Conservation (phyloP, 1,139 yeast genomes). For the Pichia cactophila region DNA sequence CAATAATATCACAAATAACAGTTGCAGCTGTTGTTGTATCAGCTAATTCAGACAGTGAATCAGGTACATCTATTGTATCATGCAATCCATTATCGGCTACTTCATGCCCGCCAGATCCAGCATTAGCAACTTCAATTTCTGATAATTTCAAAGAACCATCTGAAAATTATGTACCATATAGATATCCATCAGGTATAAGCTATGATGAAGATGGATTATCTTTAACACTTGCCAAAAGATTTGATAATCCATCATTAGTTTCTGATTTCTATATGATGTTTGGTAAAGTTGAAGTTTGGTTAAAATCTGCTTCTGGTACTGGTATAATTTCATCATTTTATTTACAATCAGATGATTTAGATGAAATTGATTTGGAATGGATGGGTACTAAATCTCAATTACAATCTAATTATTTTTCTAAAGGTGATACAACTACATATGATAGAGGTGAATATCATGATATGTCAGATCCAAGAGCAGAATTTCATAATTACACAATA, state of each 20-base stretch:
- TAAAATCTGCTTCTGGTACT: constrained; percentile 65
- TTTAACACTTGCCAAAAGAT: constrained; percentile 50
- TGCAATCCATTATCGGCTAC: constrained; percentile 37
- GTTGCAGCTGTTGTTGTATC: not conserved
- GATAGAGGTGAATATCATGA: constrained; percentile 70
- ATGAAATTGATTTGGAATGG: constrained; percentile 83
- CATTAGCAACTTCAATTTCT: constrained; percentile 46
- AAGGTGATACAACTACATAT: constrained; percentile 70
- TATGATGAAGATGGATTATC: constrained; percentile 50
- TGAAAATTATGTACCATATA: constrained; percentile 33
- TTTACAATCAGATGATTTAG: constrained; percentile 77
- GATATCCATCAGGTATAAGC: constrained; percentile 31
- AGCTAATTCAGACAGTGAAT: not conserved
- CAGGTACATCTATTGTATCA: constrained; percentile 20
- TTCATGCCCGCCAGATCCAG: constrained; percentile 42
- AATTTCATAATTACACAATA: constrained; percentile 67
- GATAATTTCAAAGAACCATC: constrained; percentile 44
- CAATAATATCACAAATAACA: not conserved
- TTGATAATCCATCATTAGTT: constrained; percentile 67
- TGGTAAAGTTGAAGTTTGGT: constrained; percentile 67
- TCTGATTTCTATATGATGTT: constrained; percentile 81
- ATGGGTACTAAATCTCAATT: constrained; percentile 67
- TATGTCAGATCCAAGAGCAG: constrained; percentile 47
- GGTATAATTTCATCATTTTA: constrained; percentile 78
- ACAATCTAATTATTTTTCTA: constrained; percentile 76